These are phyloP conservation scores for Pestalotiopsis sp. DNA, from an alignment of 2,329 filamentous ascomycete species.

Conservation along the genomic window DNA sequence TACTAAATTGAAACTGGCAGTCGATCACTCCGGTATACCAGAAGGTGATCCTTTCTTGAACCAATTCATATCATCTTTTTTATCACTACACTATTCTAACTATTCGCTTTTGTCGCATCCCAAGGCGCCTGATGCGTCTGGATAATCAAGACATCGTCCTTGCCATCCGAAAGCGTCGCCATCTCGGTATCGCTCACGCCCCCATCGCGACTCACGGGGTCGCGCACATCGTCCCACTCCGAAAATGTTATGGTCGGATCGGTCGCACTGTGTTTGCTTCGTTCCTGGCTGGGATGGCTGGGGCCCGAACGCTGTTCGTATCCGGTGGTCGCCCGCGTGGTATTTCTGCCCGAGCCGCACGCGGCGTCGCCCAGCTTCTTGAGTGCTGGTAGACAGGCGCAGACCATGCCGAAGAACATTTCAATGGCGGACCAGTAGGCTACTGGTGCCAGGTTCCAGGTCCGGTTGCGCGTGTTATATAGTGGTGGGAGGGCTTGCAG, in stretches of 20 bases:
- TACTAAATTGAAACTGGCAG: too few species aligned
- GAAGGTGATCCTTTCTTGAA: too few species aligned
- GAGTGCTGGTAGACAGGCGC: not conserved
- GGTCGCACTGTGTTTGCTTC: not conserved
- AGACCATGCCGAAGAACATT: slow-evolving; percentile 8
- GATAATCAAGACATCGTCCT: not conserved
- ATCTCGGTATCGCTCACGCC: not conserved
- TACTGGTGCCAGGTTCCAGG: slow-evolving; percentile 4
- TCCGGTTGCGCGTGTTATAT: not conserved
- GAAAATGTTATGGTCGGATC: not conserved
- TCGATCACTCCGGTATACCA: too few species aligned
- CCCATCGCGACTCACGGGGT: not conserved
- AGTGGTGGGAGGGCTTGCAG: not conserved
- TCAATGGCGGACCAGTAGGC: slow-evolving; percentile 7
- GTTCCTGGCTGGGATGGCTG: not conserved
- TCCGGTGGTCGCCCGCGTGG: not conserved
- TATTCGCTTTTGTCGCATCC: slow-evolving; percentile 2
- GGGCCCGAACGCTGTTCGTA: not conserved
- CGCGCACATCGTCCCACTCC: not conserved
- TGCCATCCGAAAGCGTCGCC: not conserved
- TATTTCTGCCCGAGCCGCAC: not conserved
- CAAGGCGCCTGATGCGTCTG: not conserved
- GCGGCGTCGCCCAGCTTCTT: not conserved
- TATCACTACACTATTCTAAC: not conserved
- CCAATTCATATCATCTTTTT: not conserved